Percentiles rank a stretch among this genome's conserved stretches.
Conservation (phyloP, 1,139 yeast genomes). For the Wickerhamomyces sp. region DNA sequence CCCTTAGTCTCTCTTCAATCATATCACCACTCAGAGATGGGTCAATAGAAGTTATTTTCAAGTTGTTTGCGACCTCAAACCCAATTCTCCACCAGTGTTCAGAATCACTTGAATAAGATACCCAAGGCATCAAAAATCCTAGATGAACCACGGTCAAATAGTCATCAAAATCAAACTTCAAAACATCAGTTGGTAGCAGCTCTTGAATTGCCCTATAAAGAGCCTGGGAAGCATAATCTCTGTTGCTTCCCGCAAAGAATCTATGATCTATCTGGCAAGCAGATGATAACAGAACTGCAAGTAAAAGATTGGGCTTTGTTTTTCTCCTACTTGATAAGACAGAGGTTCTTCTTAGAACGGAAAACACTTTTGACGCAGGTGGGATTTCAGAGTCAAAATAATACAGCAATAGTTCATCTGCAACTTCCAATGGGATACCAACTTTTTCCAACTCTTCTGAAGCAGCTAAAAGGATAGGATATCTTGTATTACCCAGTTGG, state of each 20-base stretch:
- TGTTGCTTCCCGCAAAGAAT: slow-evolving; percentile 26
- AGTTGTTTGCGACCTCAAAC: slow-evolving; percentile 29
- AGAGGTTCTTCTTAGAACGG: slow-evolving; percentile 27
- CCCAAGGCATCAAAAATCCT: slow-evolving; percentile 35
- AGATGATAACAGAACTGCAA: slow-evolving; percentile 31
- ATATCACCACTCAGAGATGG: slow-evolving; percentile 25
- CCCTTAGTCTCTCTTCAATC: slow-evolving; percentile 36
- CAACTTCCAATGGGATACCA: slow-evolving; percentile 28
- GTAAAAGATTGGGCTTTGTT: slow-evolving; percentile 29
- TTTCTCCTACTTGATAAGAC: slow-evolving; percentile 25
- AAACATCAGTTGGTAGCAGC: slow-evolving; percentile 6
- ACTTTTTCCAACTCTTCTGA: slow-evolving; percentile 17
- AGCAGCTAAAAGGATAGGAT: slow-evolving; percentile 25
- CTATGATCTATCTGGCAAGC: slow-evolving; percentile 35
- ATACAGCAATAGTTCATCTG: slow-evolving; percentile 32
- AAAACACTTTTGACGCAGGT: slow-evolving; percentile 24
- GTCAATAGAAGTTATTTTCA: slow-evolving; percentile 22
- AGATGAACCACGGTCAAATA: slow-evolving; percentile 33
- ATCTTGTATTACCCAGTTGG: slow-evolving; percentile 14
- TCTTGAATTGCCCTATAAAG: slow-evolving; percentile 17
- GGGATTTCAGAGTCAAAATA: slow-evolving; percentile 26
- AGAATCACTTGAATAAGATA: slow-evolving; percentile 35
- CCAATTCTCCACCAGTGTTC: slow-evolving; percentile 36
- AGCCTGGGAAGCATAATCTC: slow-evolving; percentile 17
- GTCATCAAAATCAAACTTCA: slow-evolving; percentile 31